Conservation (phyloP, 257 asterid species). For the Primulina eburnea region DNA sequence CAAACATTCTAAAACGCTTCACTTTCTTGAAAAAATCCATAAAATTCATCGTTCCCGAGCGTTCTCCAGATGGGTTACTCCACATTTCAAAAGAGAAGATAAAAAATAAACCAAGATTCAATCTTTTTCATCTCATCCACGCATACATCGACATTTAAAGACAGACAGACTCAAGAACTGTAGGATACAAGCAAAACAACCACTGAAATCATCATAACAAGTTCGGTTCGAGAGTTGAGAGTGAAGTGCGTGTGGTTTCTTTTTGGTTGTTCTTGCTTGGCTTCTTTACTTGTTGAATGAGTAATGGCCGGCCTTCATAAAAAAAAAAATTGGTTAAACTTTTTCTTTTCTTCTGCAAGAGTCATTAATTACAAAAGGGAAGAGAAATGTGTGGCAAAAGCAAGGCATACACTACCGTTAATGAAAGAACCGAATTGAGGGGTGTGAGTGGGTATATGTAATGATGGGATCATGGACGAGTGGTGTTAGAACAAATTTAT, state of each 20-base stretch:
- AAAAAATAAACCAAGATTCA: conserved; percentile 25
- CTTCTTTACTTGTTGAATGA: conserved; percentile 59
- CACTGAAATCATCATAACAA: conserved; percentile 37
- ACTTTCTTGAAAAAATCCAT: conserved; percentile 53
- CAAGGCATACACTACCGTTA: conserved; percentile 19
- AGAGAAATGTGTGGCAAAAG: conserved; percentile 34
- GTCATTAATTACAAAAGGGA: conserved; percentile 22
- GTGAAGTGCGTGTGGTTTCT: not conserved
- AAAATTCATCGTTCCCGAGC: conserved; percentile 29
- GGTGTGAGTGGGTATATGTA: too few species aligned
- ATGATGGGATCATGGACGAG: too few species aligned
- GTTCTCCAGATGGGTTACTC: conserved; percentile 36
- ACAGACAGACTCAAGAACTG: conserved; percentile 25
- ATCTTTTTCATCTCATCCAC: conserved; percentile 17
- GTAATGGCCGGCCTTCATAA: conserved; percentile 30
- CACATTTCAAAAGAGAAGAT: conserved; percentile 29
- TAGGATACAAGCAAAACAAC: conserved; percentile 45
- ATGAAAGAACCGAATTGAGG: not conserved
- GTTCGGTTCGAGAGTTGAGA: conserved; percentile 29
- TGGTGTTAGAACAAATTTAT: too few species aligned
- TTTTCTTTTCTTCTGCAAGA: too few species aligned
- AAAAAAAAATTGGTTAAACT: conserved; percentile 1
- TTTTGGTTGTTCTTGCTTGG: conserved; percentile 8
- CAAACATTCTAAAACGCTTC: conserved; percentile 71
- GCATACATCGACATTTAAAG: not conserved